A percentile compares a stretch with the other conserved stretches of the same genome.
Evolutionary conservation across 768 basidiomycete species (phyloP).

Genomic region (Solioccasus polychromus): DNA sequence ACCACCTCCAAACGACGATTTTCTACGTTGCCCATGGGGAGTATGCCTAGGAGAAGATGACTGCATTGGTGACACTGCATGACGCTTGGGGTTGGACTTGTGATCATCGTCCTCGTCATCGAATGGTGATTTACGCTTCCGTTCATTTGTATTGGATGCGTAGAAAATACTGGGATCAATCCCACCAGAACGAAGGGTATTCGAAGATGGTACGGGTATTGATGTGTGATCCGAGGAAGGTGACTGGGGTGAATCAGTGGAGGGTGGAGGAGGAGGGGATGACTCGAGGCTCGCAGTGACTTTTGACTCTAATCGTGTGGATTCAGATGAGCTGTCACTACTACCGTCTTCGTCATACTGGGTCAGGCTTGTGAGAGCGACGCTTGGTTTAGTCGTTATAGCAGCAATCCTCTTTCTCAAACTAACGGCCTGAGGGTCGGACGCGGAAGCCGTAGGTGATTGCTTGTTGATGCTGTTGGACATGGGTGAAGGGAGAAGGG

Average conservation of each 20-base stretch:
- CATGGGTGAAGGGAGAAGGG: constrained; percentile 53
- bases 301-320: constrained; percentile 17
- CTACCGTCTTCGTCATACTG: constrained; percentile 44
- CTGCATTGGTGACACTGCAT: constrained; percentile 18
- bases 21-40: constrained; percentile 21
- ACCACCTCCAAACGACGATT: constrained; percentile 31
- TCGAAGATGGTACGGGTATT: constrained; percentile 19
- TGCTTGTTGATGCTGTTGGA: constrained; percentile 19
- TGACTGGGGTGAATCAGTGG: constrained; percentile 33
- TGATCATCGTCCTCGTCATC: constrained; percentile 31
- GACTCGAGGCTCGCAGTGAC: constrained; percentile 20
- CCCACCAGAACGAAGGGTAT: constrained; percentile 20
- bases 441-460: constrained; percentile 4
- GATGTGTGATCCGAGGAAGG: constrained; percentile 29
- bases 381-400: constrained; percentile 26
- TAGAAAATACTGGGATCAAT: constrained; percentile 41
- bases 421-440: constrained; percentile 52
- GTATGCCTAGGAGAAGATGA: constrained; percentile 24
- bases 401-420: constrained; percentile 56
- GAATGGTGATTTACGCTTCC: constrained; percentile 40
- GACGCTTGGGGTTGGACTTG: constrained; percentile 18
- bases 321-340: constrained; percentile 24
- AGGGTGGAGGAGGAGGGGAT: constrained; percentile 31
- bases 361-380: constrained; percentile 37
- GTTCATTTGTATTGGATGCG: constrained; percentile 25